These are phyloP conservation scores for Leccinum variabile DNA, from an alignment of 1,284 basidiomycete species.

Conservation along the genomic window DNA sequence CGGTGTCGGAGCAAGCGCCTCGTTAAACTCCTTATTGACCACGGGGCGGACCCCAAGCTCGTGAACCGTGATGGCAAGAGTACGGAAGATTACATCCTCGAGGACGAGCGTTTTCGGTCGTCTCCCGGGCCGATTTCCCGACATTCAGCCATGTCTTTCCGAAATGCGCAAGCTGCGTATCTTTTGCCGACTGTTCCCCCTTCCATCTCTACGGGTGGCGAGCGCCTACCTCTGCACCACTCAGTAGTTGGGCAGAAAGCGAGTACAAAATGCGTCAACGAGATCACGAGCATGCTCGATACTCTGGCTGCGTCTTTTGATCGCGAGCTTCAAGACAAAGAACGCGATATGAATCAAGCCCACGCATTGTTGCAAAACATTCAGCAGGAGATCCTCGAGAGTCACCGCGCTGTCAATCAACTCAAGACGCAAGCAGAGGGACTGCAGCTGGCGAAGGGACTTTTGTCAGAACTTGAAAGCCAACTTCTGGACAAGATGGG, in stretches of 20 bases:
- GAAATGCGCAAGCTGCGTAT: conserved; percentile 55
- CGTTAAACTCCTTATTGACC: conserved; percentile 94
- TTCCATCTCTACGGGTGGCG: conserved; percentile 47
- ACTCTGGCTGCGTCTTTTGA: conserved; percentile 93
- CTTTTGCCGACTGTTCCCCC: conserved; percentile 41
- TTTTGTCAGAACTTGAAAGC: conserved; percentile 63
- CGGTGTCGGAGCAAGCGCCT: conserved; percentile 95
- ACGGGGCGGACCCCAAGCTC: conserved; percentile 96
- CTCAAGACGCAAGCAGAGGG: conserved; percentile 71
- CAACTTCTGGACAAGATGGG: conserved; percentile 77
- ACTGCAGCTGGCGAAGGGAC: conserved; percentile 61
- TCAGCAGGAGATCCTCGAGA: conserved; percentile 90
- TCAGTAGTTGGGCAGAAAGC: conserved; percentile 88
- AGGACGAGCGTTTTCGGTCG: conserved; percentile 95
- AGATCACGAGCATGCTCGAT: conserved; percentile 86
- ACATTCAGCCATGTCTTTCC: conserved; percentile 61
- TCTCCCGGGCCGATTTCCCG: conserved; percentile 80
- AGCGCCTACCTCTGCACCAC: conserved; percentile 77
- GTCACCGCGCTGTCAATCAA: conserved; percentile 72
- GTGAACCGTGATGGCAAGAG: conserved; percentile 95
- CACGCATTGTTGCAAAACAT: conserved; percentile 86
- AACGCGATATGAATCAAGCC: conserved; percentile 90
- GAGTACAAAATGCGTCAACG: conserved; percentile 80
- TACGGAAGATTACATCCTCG: conserved; percentile 98
- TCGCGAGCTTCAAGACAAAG: conserved; percentile 88